A percentile compares a stretch with the other conserved stretches of the same genome.
phyloP scores from a whole-genome alignment of 257 asterid species.

The Mentha longifolia region DNA sequence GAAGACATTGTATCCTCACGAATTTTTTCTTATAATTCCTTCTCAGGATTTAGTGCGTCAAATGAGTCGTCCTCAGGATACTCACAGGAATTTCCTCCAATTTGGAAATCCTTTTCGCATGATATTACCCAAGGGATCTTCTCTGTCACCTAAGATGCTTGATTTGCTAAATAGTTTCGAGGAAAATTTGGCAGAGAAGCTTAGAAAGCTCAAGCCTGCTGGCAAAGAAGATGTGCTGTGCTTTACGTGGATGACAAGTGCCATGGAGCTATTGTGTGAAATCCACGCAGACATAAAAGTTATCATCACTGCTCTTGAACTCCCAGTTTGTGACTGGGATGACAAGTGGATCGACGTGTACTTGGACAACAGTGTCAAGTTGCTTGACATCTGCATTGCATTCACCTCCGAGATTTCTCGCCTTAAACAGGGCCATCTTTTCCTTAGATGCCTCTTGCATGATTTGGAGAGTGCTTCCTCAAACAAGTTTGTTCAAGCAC shows the following conservation, averaged over 20 bases:
- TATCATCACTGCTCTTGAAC: conserved; percentile 77
- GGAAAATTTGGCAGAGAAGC: conserved; percentile 62
- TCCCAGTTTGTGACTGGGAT: conserved; percentile 84
- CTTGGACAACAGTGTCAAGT: conserved; percentile 70
- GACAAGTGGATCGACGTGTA: conserved; percentile 91
- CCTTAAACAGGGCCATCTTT: conserved; percentile 74
- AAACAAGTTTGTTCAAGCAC: conserved; percentile 51
- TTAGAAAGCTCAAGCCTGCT: conserved; percentile 64
- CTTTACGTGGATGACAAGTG: conserved; percentile 75
- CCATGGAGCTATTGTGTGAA: conserved; percentile 65
- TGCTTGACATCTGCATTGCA: conserved; percentile 76
- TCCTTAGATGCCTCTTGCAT: conserved; percentile 63
- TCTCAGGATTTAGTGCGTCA: conserved; percentile 45
- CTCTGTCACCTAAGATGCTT: conserved; percentile 62
- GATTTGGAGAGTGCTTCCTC: conserved; percentile 49
- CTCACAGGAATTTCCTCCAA: conserved; percentile 59
- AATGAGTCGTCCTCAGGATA: conserved; percentile 75
- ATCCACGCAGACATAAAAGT: conserved; percentile 72
- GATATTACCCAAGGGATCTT: conserved; percentile 65
- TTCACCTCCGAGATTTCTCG: conserved; percentile 83
- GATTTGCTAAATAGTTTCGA: conserved; percentile 69
- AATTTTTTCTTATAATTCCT: background rate
- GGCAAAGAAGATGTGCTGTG: conserved; percentile 57
- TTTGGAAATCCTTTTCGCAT: conserved; percentile 84
- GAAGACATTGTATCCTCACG: background rate